phyloP scores from a whole-genome alignment of 1,284 basidiomycete genomes.

The Rhodofomes roseus region DNA sequence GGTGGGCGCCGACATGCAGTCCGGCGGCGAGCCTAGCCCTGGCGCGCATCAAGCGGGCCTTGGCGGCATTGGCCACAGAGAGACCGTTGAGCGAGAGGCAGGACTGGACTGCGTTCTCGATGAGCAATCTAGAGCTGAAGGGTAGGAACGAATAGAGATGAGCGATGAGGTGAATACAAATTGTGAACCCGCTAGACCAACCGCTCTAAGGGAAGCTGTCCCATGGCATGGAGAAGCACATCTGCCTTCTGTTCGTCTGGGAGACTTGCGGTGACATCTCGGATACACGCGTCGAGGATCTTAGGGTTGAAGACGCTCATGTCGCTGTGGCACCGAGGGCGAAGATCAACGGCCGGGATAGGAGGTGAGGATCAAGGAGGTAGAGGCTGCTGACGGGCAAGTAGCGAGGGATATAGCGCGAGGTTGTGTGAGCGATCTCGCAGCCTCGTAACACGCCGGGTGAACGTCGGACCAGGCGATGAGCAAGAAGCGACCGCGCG shows the following conservation, averaged over 20 bases:
- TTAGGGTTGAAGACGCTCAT: conserved; percentile 69
- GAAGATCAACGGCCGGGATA: background rate
- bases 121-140: conserved; percentile 53
- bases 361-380: background rate
- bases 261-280: conserved; percentile 54
- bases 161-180: conserved; percentile 3
- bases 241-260: conserved; percentile 55
- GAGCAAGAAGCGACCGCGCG: background rate
- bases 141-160: background rate
- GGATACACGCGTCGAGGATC: conserved; percentile 68
- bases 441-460: conserved; percentile 1
- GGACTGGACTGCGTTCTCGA: conserved; percentile 73
- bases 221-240: conserved; percentile 10
- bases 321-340: background rate
- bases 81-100: conserved; percentile 56
- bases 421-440: background rate
- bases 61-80: conserved; percentile 48
- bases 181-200: conserved; percentile 2
- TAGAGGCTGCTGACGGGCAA: background rate
- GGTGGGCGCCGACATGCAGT: conserved; percentile 55
- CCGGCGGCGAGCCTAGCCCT: conserved; percentile 58
- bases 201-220: conserved; percentile 6
- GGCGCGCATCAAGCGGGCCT: conserved; percentile 60
- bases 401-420: background rate
- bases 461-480: conserved; percentile 1